Base-by-base conservation (phyloP, 345 rosid species). In the Rhizophora mangle region DNA sequence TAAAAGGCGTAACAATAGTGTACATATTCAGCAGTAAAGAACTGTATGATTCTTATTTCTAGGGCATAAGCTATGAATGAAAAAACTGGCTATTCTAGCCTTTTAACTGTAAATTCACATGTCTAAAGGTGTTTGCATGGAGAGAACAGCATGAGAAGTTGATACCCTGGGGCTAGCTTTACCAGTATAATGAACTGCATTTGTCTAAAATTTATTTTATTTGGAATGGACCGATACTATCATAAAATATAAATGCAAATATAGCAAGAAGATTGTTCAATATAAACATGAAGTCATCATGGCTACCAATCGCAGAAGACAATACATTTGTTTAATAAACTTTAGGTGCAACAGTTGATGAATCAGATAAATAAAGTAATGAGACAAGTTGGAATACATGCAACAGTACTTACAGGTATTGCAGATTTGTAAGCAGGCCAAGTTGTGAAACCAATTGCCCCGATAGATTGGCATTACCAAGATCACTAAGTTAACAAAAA, bases 401-500 rank as follows among this genome's bases (percentile, higher is more conserved):
- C 8, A 34, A 58, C 3, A 62, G 36, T 53, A 74, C 96, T 85
- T 80, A 93, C 98, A 93, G 74, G 82, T 93, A 89, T 79, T 87
- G 96, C 84, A 93, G 85, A 72, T 77, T 81, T 29, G 67, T 6
- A 66, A 93, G 96, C 63, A 57, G 83, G 30, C 89, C 91, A 36
- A 88, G 94, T 80, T 82, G 86, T 20, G 85, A 27, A 72, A 86
- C 91, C 71, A 85, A 76, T 67, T 72, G 85, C 65, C 94, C 94
- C 32, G 94, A 76, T 43, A 88, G 78, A 83, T 85, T 76, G 67
- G 89, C 89, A 70, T 86, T 85, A 72, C 90, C 91, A 70, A 86
- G 90, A 68, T 86, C 90, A 66, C 90, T 84, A 57, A 53, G 29
- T n/a, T 7, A 56, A 57, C 26, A 65, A 11, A 64, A 56, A 56